Evolutionary conservation across 306 rosid species (phyloP).

Genomic region (Rosa rugosa): DNA sequence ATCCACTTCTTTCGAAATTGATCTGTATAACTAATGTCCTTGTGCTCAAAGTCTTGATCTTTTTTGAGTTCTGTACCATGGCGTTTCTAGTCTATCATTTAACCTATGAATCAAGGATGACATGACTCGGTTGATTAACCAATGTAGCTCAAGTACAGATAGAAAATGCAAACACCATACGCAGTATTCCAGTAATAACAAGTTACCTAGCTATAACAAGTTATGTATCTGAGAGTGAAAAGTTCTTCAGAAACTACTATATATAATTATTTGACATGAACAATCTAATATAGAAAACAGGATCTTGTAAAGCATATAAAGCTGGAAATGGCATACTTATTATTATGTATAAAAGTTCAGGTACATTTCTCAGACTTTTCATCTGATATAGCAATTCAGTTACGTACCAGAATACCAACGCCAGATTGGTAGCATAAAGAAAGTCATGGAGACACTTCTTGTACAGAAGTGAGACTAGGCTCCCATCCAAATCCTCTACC

Average conservation of each 20-base stretch:
- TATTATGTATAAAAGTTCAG: neutral
- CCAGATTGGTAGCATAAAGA: neutral
- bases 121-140: neutral
- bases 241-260: neutral
- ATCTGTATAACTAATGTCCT: conserved; percentile 14
- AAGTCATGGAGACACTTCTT: conserved; percentile 66
- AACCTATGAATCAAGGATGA: neutral
- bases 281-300: neutral
- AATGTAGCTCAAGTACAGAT: neutral
- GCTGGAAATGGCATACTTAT: conserved; percentile 10
- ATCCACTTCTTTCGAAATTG: conserved; percentile 20
- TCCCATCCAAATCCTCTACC: conserved; percentile 48
- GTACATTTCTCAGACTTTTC: neutral
- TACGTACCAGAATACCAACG: conserved; percentile 8
- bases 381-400: conserved; percentile 18
- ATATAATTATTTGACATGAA: neutral
- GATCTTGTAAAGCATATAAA: neutral
- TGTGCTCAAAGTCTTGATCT: conserved; percentile 1
- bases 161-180: neutral
- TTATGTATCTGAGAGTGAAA: neutral
- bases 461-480: conserved; percentile 61
- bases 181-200: neutral
- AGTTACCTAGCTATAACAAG: neutral
- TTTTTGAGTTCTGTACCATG: neutral
- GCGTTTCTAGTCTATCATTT: neutral